A percentile compares a stretch with the other conserved stretches of the same genome.
These are phyloP conservation scores for Kodamaea arcana DNA, from an alignment of 1,139 yeast species.

Conservation along the genomic window DNA sequence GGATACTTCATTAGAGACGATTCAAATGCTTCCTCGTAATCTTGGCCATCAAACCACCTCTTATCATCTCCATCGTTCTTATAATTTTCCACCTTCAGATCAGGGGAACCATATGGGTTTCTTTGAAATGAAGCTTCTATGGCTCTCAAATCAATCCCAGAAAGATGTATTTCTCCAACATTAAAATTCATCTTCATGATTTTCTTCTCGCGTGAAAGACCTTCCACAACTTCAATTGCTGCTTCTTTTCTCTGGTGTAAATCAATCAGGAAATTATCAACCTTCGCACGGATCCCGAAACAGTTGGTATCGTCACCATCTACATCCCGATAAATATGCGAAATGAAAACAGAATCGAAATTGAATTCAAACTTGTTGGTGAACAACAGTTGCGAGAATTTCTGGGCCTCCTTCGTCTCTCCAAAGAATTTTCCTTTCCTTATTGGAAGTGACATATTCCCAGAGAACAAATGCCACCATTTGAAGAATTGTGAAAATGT, in stretches of 20 bases:
- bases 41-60: slow-evolving; percentile 42
- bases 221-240: slow-evolving; percentile 29
- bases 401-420: slow-evolving; percentile 29
- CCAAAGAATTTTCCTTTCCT: slow-evolving; percentile 40
- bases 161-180: slow-evolving; percentile 39
- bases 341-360: slow-evolving; percentile 35
- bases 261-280: slow-evolving; percentile 39
- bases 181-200: slow-evolving; percentile 44
- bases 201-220: slow-evolving; percentile 24
- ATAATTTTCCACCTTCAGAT: slow-evolving; percentile 11
- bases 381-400: slow-evolving; percentile 41
- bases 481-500: slow-evolving; percentile 37
- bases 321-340: slow-evolving; percentile 34
- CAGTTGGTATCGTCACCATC: slow-evolving; percentile 28
- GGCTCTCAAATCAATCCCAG: slow-evolving; percentile 39
- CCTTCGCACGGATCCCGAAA: slow-evolving; percentile 39
- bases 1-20: slow-evolving; percentile 24
- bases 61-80: slow-evolving; percentile 31
- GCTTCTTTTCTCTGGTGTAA: slow-evolving; percentile 43
- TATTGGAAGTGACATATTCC: slow-evolving; percentile 41
- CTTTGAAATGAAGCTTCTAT: slow-evolving; percentile 30
- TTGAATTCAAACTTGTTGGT: slow-evolving; percentile 41
- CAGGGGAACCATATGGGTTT: slow-evolving; percentile 20
- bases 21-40: slow-evolving; percentile 37
- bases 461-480: slow-evolving; percentile 46